A percentile compares a stretch with the other conserved stretches of the same genome.
Evolutionary conservation across 2,329 filamentous ascomycete genomes (phyloP).

Genomic region (Xylariaceae sp.): DNA sequence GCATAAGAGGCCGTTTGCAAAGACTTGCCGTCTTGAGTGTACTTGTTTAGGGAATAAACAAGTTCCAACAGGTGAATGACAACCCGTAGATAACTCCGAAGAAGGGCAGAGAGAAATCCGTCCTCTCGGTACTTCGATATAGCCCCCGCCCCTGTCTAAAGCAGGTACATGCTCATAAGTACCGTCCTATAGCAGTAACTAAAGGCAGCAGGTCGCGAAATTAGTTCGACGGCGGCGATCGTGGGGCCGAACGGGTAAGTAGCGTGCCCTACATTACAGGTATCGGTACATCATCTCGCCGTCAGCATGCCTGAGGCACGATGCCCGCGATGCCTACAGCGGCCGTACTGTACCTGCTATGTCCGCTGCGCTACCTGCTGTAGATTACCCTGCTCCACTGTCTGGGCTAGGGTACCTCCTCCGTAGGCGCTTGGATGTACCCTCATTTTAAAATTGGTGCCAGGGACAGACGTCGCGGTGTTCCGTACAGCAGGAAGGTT

Average conservation of each 20-base stretch:
- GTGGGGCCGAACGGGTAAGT: not conserved
- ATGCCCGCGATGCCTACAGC: not conserved
- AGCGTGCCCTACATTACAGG: not conserved
- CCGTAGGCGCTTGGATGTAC: constrained; percentile 5
- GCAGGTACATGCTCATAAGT: not conserved
- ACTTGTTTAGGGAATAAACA: too few relatives aligned
- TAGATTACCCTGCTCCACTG: constrained; percentile 11
- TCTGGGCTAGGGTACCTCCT: not conserved
- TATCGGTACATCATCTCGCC: not conserved
- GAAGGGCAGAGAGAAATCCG: too few relatives aligned
- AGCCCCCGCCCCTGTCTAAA: not conserved
- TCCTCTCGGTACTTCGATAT: not conserved
- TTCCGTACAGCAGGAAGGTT: not conserved
- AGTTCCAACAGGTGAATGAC: too few relatives aligned
- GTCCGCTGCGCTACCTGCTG: not conserved
- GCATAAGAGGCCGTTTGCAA: not conserved
- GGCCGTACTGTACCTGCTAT: not conserved
- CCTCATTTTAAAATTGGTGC: constrained; percentile 31
- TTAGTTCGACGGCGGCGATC: constrained; percentile 19
- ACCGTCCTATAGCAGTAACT: not conserved
- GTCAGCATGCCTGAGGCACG: not conserved
- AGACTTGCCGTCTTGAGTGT: too few relatives aligned
- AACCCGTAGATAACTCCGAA: too few relatives aligned
- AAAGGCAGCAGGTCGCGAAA: constrained; percentile 25
- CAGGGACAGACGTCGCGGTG: constrained; percentile 11